Base-by-base conservation (phyloP, 345 rosid species). In the Firmiana major region DNA sequence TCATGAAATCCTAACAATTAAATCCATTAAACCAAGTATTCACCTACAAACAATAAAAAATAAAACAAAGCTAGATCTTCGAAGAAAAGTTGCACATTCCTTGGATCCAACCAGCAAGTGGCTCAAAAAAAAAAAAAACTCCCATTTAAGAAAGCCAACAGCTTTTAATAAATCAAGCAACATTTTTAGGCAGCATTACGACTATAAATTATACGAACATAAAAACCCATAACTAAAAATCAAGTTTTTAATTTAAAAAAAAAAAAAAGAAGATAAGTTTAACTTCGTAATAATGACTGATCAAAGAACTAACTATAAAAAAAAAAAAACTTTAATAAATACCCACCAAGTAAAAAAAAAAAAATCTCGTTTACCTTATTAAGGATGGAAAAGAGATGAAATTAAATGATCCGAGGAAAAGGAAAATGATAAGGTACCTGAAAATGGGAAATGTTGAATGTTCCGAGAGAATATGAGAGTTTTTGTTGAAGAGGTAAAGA, bases 361-460 rank as follows among this genome's bases (percentile, higher is more conserved):
- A 24, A 0, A 3, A 0, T 6, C 1, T 11, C 0, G 6, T 24
- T 16, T 51, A 13, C 46, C 3, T 22, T 16, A 64, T 59, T 26
- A 62, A 49, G 54, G 11, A 66, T n/a, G 36, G 34, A 12, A 16
- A 65, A 26, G 12, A 2, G 26, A 62, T 10, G 13, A 53, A 77
- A 67, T 48, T 57, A 62, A 19, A 36, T 59, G 78, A 82, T 79
- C 81, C 16, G 45, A 36, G 7, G 12, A 70, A 76, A 24, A 57
- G 63, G 53, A 42, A 58, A 62, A 57, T 0, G 49, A 71, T 3
- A 63, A 76, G 10, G 57, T 46, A 82, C 87, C 89, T 66, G 26
- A 46, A 3, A 77, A 19, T 69, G 74, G 71, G 84, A 74, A 81
- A 78, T 68, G 82, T 54, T 46, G 67, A 67, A 76, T 77, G 54